Evolutionary conservation across 2,329 filamentous ascomycete species (phyloP), one percentile per base, ranked within the genome.

Genomic region (Talaromyces sp.): DNA sequence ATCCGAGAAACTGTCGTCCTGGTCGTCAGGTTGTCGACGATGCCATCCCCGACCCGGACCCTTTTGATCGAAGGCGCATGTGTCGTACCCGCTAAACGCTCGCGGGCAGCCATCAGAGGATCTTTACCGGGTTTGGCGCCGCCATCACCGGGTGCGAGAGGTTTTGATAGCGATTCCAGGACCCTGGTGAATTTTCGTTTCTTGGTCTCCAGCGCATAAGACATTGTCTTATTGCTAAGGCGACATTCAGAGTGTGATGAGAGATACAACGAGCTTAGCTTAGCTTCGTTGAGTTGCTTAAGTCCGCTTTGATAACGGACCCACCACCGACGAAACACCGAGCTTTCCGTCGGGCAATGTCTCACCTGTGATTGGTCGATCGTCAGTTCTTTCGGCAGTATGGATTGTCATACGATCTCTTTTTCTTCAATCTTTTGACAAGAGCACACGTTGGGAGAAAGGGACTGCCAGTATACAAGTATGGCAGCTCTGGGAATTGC

Each of bases 181-280:
- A 80, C 75, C 42, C 79, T 76, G 60, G 81, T 77, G 39, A 80
- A 81, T 62, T 80, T 80, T 63, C 78, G 75, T 65, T 80, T 80
- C 68, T 81, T 80, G 6, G 77, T 77, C 61, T 79, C 77, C 35
- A 80, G 67, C 6, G 77, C 74, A 68, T 80, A 80, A 11, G 76
- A 79, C 76, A 78, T 79, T 37, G 28, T 71, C 28, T 37, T 56
- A 35, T 25, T 31, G 44, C 33, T 18, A 14, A 21, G 46, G 12
- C n/a, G 28, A 54, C 59, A 44, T 44, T 23, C 48, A 35, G 33
- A n/a, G 14, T 54, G n/a, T 35, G 50, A 54, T 54, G 50, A 35
- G 28, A 35, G 48, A 37, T 35, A n/a, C 46, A 50, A 11, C 46
- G 28, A 25, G 44, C 25, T 52, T 54, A 54, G 31, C 50, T 52